phyloP scores from a whole-genome alignment of 176 grass and related monocot species.

The Oryza nivara region DNA sequence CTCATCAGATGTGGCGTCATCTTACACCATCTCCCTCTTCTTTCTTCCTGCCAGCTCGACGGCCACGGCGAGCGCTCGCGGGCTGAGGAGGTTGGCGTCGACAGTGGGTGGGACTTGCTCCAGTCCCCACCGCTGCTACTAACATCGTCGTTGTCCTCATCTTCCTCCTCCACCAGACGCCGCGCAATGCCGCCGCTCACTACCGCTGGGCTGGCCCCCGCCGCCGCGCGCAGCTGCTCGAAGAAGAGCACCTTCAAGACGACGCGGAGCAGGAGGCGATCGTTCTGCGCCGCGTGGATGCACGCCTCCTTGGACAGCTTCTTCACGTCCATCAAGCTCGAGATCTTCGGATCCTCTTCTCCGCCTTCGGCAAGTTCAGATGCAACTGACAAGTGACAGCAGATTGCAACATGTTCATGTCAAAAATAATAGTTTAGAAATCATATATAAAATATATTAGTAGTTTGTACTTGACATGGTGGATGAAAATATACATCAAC shows the following conservation, averaged over 20 bases:
- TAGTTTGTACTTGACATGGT: no score
- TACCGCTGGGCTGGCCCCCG: neutral
- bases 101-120: conserved; percentile 33
- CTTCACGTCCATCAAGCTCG: conserved; percentile 68
- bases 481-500: no score
- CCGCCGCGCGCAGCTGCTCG: conserved; percentile 58
- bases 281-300: conserved; percentile 81
- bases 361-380: conserved; percentile 53
- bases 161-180: conserved; percentile 22
- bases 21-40: no score
- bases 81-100: neutral
- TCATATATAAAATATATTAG: no score
- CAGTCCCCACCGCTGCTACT: neutral
- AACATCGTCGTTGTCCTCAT: neutral
- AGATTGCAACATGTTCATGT: neutral
- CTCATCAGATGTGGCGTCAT: no score
- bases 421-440: no score
- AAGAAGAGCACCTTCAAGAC: conserved; percentile 83
- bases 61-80: no score
- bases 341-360: conserved; percentile 56
- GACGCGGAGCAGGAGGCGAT: conserved; percentile 64
- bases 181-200: neutral
- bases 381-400: conserved; percentile 53
- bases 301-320: conserved; percentile 73
- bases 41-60: no score